Evolutionary conservation across 352 stramenopile species (phyloP).

Genomic region (Achlya hypogyna): DNA sequence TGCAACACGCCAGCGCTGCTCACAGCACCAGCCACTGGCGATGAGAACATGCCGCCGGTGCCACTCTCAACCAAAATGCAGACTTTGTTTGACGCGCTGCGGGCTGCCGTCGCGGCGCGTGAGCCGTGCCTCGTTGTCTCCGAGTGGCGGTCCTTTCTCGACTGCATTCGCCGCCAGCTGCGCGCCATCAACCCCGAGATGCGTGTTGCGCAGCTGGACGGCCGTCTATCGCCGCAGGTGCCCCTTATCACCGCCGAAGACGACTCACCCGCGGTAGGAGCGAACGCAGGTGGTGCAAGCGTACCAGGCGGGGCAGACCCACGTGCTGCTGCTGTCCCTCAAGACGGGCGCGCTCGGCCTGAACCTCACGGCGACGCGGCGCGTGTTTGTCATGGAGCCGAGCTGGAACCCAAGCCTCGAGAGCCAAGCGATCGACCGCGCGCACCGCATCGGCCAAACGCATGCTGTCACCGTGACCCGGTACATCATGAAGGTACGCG

Average conservation of each 20-base stretch:
- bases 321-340: slow-evolving; percentile 83
- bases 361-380: slow-evolving; percentile 86
- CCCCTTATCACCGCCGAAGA: background rate
- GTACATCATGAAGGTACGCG: slow-evolving; percentile 58
- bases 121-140: slow-evolving; percentile 78
- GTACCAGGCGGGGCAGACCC: slow-evolving; percentile 46
- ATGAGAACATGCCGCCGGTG: slow-evolving; percentile 30
- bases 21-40: slow-evolving; percentile 33
- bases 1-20: slow-evolving; percentile 67
- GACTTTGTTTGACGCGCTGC: slow-evolving; percentile 43
- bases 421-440: slow-evolving; percentile 80
- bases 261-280: slow-evolving; percentile 37
- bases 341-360: slow-evolving; percentile 84
- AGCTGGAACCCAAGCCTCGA: slow-evolving; percentile 89
- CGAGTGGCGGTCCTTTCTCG: slow-evolving; percentile 80
- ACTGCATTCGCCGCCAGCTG: slow-evolving; percentile 55
- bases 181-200: slow-evolving; percentile 31
- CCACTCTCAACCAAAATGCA: slow-evolving; percentile 55
- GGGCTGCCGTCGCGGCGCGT: slow-evolving; percentile 31
- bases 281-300: slow-evolving; percentile 50
- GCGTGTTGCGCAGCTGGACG: slow-evolving; percentile 47
- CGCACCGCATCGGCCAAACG: slow-evolving; percentile 81
- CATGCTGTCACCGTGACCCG: slow-evolving; percentile 61
- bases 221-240: slow-evolving; percentile 38
- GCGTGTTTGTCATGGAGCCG: slow-evolving; percentile 92